phyloP scores from a whole-genome alignment of 2,329 filamentous ascomycete genomes.

The Paracorniculantispora psalliotae region DNA sequence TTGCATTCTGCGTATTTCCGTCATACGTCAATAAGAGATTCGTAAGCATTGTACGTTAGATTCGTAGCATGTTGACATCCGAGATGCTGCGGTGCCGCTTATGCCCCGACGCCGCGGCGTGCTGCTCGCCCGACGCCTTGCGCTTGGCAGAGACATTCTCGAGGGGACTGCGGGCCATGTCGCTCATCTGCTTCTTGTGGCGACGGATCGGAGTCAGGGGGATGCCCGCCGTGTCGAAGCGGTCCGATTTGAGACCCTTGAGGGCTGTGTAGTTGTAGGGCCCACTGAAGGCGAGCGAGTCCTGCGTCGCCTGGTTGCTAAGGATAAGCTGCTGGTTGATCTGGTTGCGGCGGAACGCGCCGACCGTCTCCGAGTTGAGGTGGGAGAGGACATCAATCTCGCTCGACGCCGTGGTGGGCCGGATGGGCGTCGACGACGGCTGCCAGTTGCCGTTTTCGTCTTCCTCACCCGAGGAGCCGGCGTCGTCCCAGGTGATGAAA shows the following conservation, averaged over 20 bases:
- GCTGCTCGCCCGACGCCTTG: conserved; percentile 45
- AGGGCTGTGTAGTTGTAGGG: conserved; percentile 57
- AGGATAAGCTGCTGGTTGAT: conserved; percentile 57
- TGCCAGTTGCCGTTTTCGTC: conserved; percentile 46
- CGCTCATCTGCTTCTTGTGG: conserved; percentile 44
- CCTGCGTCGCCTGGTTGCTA: conserved; percentile 55
- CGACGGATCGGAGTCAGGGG: conserved; percentile 65
- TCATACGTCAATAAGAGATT: conserved; percentile 1
- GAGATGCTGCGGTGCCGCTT: conserved; percentile 57
- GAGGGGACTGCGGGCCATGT: conserved; percentile 45
- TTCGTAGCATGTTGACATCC: conserved; percentile 45
- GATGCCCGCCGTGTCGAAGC: conserved; percentile 59
- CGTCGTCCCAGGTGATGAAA: conserved; percentile 64
- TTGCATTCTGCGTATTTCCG: conserved; percentile 13
- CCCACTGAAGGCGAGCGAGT: conserved; percentile 58
- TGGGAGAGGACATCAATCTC: conserved; percentile 52
- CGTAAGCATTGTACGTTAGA: conserved; percentile 30
- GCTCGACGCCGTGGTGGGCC: conserved; percentile 44
- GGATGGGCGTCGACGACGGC: conserved; percentile 47
- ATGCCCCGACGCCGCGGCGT: conserved; percentile 37
- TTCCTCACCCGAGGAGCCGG: conserved; percentile 56
- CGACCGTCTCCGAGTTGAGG: conserved; percentile 62
- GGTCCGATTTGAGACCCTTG: conserved; percentile 59
- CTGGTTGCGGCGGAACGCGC: conserved; percentile 69
- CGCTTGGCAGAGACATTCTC: conserved; percentile 47